These are phyloP conservation scores for Cucurbita moschata DNA, from an alignment of 306 rosid species.

Conservation along the genomic window DNA sequence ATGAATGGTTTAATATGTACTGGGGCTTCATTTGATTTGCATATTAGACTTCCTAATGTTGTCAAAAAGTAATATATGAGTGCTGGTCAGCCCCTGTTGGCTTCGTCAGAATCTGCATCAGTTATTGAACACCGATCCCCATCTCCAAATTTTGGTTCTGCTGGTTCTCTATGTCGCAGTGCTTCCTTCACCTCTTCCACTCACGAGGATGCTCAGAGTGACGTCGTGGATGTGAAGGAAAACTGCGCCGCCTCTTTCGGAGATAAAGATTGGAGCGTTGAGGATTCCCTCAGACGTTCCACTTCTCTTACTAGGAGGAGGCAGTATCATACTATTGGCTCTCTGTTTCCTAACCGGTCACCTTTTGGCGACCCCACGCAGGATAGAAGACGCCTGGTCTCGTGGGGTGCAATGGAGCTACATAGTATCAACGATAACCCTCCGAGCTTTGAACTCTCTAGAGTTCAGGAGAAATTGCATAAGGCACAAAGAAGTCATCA, in stretches of 20 bases:
- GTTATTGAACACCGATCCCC: slow-evolving; percentile 10
- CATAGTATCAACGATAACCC: slow-evolving; percentile 16
- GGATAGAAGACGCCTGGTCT: slow-evolving; percentile 27
- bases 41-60: slow-evolving; percentile 25
- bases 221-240: slow-evolving; percentile 15
- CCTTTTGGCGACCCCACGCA: slow-evolving; percentile 48
- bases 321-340: slow-evolving; percentile 13
- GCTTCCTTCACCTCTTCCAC: slow-evolving; percentile 24
- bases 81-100: slow-evolving; percentile 41
- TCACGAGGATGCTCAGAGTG: slow-evolving; percentile 15
- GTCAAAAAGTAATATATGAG: slow-evolving; percentile 39
- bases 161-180: slow-evolving; percentile 10
- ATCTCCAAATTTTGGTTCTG: slow-evolving; percentile 17
- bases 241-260: slow-evolving; percentile 6
- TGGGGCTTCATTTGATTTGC: background rate
- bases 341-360: slow-evolving; percentile 22
- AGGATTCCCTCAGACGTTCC: background rate
- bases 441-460: slow-evolving; percentile 36
- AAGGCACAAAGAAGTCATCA: slow-evolving; percentile 46
- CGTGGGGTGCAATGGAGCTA: slow-evolving; percentile 73
- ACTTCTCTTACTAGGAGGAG: slow-evolving; percentile 7
- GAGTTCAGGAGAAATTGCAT: slow-evolving; percentile 29
- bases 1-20: background rate
- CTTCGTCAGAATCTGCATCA: slow-evolving; percentile 27
- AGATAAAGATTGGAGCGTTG: slow-evolving; percentile 17